Conservation (phyloP, 768 basidiomycete genomes). For the Mycena kentingensis region DNA sequence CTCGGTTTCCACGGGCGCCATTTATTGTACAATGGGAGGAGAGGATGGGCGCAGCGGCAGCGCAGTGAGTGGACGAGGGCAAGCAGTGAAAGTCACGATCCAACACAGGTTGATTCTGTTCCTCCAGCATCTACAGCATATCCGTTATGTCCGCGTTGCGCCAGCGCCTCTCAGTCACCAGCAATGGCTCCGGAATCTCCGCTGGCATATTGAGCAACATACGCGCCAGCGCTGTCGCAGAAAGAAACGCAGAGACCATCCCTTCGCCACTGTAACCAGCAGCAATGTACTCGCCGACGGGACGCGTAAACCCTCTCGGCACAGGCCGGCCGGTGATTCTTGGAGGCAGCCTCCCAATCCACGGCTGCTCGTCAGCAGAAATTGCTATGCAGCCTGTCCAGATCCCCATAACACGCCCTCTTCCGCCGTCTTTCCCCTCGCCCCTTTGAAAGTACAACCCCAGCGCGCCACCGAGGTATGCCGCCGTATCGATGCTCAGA, state of each 20-base stretch:
- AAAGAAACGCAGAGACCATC: slow-evolving; percentile 55
- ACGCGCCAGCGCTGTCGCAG: slow-evolving; percentile 46
- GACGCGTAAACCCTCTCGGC: slow-evolving; percentile 14
- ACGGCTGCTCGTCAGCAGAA: slow-evolving; percentile 48
- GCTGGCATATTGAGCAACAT: slow-evolving; percentile 44
- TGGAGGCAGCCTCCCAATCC: slow-evolving; percentile 50
- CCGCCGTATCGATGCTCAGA: slow-evolving; percentile 34
- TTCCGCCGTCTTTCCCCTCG: slow-evolving; percentile 40
- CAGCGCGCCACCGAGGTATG: slow-evolving; percentile 48
- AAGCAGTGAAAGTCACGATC: too few species aligned
- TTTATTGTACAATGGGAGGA: slow-evolving; percentile 31
- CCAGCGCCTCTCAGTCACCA: slow-evolving; percentile 40
- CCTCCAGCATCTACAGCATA: too few species aligned
- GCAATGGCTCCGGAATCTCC: slow-evolving; percentile 45
- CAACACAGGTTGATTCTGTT: too few species aligned
- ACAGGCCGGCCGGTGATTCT: slow-evolving; percentile 34
- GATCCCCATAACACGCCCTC: slow-evolving; percentile 47
- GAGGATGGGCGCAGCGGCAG: slow-evolving; percentile 1
- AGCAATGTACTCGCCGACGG: slow-evolving; percentile 53
- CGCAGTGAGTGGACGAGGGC: too few species aligned
- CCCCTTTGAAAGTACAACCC: slow-evolving; percentile 48
- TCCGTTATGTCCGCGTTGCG: slow-evolving; percentile 18
- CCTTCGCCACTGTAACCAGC: slow-evolving; percentile 56
- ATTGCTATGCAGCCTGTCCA: slow-evolving; percentile 52
- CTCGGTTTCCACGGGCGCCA: slow-evolving; percentile 89